Evolutionary conservation across 768 basidiomycete genomes (phyloP).

Genomic region (Flagelloscypha sp.): DNA sequence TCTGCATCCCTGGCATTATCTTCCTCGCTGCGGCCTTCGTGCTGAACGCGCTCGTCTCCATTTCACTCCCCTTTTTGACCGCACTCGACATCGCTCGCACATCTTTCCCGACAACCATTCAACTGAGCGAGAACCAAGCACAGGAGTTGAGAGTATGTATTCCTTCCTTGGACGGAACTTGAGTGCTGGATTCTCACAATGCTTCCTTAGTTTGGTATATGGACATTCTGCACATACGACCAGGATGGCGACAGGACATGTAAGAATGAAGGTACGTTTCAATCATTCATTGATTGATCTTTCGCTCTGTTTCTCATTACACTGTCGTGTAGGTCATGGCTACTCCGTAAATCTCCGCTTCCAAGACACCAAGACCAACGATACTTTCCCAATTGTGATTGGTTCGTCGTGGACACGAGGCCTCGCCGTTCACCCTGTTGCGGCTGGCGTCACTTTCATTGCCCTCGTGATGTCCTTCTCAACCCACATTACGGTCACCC

Average conservation of each 20-base stretch:
- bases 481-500: constrained; percentile 36
- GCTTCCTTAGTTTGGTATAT: constrained; percentile 58
- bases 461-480: constrained; percentile 59
- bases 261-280: constrained; percentile 32
- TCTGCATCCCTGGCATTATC: constrained; percentile 55
- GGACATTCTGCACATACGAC: constrained; percentile 53
- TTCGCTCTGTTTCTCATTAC: neutral
- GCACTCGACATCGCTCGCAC: constrained; percentile 60
- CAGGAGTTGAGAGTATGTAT: constrained; percentile 39
- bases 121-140: constrained; percentile 12
- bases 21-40: constrained; percentile 55
- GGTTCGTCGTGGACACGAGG: constrained; percentile 62
- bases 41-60: constrained; percentile 57
- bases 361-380: no score
- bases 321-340: constrained; percentile 40
- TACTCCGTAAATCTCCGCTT: constrained; percentile 42
- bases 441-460: constrained; percentile 54
- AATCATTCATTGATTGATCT: neutral
- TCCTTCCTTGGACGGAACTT: constrained; percentile 2
- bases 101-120: no score
- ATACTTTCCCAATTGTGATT: constrained; percentile 32
- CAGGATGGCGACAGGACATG: constrained; percentile 40
- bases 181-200: constrained; percentile 3
- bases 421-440: constrained; percentile 67
- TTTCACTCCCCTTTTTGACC: constrained; percentile 64